Base-by-base conservation (phyloP, 2,329 filamentous ascomycete species). In the Aspergillus uvarum region DNA sequence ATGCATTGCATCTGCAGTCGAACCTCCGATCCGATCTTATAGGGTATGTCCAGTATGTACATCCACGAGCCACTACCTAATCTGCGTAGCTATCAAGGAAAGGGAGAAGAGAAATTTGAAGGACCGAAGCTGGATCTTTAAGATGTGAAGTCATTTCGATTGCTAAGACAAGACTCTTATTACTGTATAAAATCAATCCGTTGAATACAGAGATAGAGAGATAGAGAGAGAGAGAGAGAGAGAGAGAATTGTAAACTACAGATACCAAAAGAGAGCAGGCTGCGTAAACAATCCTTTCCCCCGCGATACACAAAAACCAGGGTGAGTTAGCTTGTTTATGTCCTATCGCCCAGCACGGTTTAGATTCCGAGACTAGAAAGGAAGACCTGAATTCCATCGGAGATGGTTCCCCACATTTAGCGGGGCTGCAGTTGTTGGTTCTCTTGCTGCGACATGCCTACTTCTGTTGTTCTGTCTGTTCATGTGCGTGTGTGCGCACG, bases 331-430 rank as follows among this genome's bases (percentile, higher is more conserved):
- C 51, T 52, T 52, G 26, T 10, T 29, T 24, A 31, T 35, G 35
- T 35, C 12, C 51, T 19, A 52, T 35, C 21, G 10, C 32, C 42
- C 35, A 42, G 51, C 35, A 35, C 38, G 35, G 51, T 53, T 53
- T 53, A 53, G 51, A 42, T 16, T 26, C 22, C 22, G 22, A n/a
- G 22, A 44, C 51, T 53, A 53, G 32, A 35, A 12, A 35, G 5
- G 32, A 35, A 5, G 12, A 50, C 48, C 29, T 31, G 48, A 29
- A 29, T 22, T 59, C 53, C 56, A 59, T 61, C 56, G 61, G 59
- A 54, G 59, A 26, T 50, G 29, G 31, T 16, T 44, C 38, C 38
- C 38, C 38, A 44, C 38, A 19, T 19, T 19, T 8, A 19, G 38
- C 38, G 38, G 38, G 38, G 16, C 38, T 44, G 38, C n/a, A 44